Conservation (phyloP, 2,329 filamentous ascomycete genomes). For the Penicillium hesseltinei region DNA sequence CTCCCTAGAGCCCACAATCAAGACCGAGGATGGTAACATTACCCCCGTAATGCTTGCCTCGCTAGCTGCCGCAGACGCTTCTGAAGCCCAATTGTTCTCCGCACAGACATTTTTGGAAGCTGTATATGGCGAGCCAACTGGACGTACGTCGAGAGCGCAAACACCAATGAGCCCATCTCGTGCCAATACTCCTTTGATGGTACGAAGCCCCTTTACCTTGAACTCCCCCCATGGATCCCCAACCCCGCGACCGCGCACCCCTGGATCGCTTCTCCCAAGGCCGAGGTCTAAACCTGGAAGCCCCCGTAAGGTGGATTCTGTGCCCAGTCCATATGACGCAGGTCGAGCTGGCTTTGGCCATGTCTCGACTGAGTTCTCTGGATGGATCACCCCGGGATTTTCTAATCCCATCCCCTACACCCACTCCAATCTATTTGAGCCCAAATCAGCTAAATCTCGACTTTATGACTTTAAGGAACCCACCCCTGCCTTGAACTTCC, state of each 20-base stretch:
- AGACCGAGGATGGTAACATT: slow-evolving; percentile 54
- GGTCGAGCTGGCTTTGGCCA: slow-evolving; percentile 7
- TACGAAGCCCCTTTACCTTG: slow-evolving; percentile 39
- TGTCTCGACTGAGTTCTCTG: slow-evolving; percentile 12
- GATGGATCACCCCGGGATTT: slow-evolving; percentile 12
- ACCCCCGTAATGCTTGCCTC: slow-evolving; percentile 67
- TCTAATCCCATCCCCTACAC: slow-evolving; percentile 28
- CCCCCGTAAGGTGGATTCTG: slow-evolving; percentile 7
- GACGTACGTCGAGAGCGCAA: slow-evolving; percentile 62
- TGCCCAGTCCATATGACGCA: slow-evolving; percentile 4
- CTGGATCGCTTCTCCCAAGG: slow-evolving; percentile 17
- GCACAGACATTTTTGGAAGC: slow-evolving; percentile 76
- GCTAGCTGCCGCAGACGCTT: slow-evolving; percentile 71
- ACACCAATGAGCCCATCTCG: slow-evolving; percentile 62
- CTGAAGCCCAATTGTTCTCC: slow-evolving; percentile 73
- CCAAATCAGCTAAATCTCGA: slow-evolving; percentile 39
- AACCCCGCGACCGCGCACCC: slow-evolving; percentile 14
- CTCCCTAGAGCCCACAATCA: slow-evolving; percentile 70
- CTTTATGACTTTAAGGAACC: slow-evolving; percentile 53
- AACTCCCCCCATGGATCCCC: slow-evolving; percentile 21
- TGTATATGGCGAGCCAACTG: slow-evolving; percentile 65
- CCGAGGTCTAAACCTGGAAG: slow-evolving; percentile 12
- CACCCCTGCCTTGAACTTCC: slow-evolving; percentile 55
- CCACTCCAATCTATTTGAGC: slow-evolving; percentile 25
- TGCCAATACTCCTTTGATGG: slow-evolving; percentile 46